Conservation (phyloP, 148 eudicot genomes). For the Vaccinium vitisidaea region DNA sequence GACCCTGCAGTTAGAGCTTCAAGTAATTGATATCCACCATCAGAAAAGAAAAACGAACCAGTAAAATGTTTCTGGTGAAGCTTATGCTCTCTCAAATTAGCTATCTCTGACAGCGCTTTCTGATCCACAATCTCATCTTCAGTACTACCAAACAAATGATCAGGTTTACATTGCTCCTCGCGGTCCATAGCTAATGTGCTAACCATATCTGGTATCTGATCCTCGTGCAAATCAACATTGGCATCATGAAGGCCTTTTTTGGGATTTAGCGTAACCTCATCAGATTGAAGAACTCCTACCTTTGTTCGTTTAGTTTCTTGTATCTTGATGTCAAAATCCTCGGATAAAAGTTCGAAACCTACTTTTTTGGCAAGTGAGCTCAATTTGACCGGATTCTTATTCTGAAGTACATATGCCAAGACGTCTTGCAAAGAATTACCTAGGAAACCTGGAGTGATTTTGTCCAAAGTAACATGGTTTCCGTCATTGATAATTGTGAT, state of each 20-base stretch:
- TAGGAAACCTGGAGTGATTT: constrained; percentile 39
- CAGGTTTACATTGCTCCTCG: constrained; percentile 20
- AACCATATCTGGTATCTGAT: constrained; percentile 15
- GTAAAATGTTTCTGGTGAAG: constrained; percentile 28
- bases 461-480: constrained; percentile 45
- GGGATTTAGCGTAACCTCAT: constrained; percentile 28
- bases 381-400: constrained; percentile 50
- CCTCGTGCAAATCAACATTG: constrained; percentile 23
- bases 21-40: constrained; percentile 65
- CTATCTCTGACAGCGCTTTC: constrained; percentile 14
- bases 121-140: constrained; percentile 31
- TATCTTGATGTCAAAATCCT: constrained; percentile 60
- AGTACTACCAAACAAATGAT: constrained; percentile 24
- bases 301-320: constrained; percentile 41
- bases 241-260: constrained; percentile 29
- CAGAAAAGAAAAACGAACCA: constrained; percentile 63
- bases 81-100: constrained; percentile 26
- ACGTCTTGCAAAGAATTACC: constrained; percentile 70
- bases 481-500: constrained; percentile 60
- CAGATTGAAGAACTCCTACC: constrained; percentile 25
- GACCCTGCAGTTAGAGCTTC: constrained; percentile 54
- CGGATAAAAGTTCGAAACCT: constrained; percentile 87
- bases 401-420: constrained; percentile 52
- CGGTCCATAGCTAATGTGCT: constrained; percentile 20
- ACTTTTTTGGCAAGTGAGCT: constrained; percentile 81